phyloP scores from a whole-genome alignment of 2,329 filamentous ascomycete species.

The Remersonia thermophila region DNA sequence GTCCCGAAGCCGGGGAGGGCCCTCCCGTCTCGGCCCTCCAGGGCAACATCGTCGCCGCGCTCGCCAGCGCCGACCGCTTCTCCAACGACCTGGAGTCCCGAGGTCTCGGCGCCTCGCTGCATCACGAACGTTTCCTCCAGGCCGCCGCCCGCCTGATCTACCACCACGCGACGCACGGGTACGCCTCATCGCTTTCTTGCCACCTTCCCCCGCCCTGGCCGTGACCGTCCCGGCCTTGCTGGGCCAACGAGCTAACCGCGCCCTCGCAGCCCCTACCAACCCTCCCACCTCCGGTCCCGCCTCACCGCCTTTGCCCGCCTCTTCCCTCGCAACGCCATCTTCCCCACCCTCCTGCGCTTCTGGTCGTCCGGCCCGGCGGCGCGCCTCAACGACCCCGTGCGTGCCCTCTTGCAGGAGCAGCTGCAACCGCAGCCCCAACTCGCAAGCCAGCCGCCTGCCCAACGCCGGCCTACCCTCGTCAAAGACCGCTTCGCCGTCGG shows the following conservation, averaged over 20 bases:
- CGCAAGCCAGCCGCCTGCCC: slow-evolving; percentile 22
- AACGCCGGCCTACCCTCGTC: slow-evolving; percentile 12
- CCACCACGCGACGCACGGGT: slow-evolving; percentile 49
- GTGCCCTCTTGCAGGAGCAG: slow-evolving; percentile 41
- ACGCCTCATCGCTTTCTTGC: slow-evolving; percentile 15
- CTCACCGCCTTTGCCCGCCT: slow-evolving; percentile 46
- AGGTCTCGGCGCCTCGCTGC: slow-evolving; percentile 20
- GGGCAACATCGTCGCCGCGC: slow-evolving; percentile 43
- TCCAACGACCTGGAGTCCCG: slow-evolving; percentile 32
- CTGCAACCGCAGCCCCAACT: slow-evolving; percentile 31
- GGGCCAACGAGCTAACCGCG: not conserved
- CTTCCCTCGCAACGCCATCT: slow-evolving; percentile 67
- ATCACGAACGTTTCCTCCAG: slow-evolving; percentile 58
- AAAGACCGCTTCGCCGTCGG: slow-evolving; percentile 31
- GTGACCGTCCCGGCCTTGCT: too few relatives aligned
- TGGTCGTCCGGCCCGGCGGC: slow-evolving; percentile 57
- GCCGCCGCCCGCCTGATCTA: slow-evolving; percentile 53
- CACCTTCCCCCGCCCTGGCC: too few relatives aligned
- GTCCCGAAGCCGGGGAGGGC: slow-evolving; percentile 18
- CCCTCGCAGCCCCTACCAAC: slow-evolving; percentile 47
- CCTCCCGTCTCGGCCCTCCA: slow-evolving; percentile 36
- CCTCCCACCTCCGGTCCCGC: slow-evolving; percentile 49
- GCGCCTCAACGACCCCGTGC: slow-evolving; percentile 63
- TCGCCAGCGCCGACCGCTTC: slow-evolving; percentile 28
- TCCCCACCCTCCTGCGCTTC: slow-evolving; percentile 55